Evolutionary conservation across 139 green algal species (phyloP).

Genomic region (Pycnococcus provasolii): DNA sequence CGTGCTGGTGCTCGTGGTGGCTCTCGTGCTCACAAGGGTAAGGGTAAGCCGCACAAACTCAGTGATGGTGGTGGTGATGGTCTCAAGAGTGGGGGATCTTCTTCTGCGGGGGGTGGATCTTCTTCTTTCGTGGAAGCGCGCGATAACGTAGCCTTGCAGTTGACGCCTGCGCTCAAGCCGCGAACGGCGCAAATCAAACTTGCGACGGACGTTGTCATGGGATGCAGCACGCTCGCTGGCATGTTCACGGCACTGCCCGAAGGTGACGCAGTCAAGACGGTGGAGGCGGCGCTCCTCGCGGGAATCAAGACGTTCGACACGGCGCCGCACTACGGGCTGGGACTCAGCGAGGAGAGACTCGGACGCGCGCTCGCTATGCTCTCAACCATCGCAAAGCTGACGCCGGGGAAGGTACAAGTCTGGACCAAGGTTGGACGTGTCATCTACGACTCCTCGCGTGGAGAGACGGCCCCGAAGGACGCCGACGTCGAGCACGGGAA

Average conservation of each 20-base stretch:
- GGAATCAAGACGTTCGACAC: constrained; percentile 23
- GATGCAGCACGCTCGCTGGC: too few species aligned
- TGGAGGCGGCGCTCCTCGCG: constrained; percentile 7
- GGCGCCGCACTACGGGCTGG: constrained; percentile 29
- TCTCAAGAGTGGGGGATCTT: too few species aligned
- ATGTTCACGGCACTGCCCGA: neutral
- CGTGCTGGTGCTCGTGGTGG: too few species aligned
- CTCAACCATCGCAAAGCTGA: neutral
- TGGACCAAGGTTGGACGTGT: constrained; percentile 24
- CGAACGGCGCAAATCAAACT: too few species aligned
- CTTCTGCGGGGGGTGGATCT: too few species aligned
- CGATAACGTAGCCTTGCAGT: too few species aligned
- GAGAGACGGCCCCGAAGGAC: neutral
- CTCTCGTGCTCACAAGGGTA: too few species aligned
- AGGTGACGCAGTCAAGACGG: neutral
- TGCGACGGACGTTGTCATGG: too few species aligned
- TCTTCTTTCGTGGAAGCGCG: too few species aligned
- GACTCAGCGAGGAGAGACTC: constrained; percentile 19
- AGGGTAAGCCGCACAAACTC: too few species aligned
- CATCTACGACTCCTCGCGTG: neutral
- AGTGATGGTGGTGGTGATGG: too few species aligned
- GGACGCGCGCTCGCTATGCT: constrained; percentile 4
- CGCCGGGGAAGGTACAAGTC: neutral
- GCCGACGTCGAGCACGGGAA: constrained; percentile 14
- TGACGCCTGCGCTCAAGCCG: too few species aligned